phyloP scores from a whole-genome alignment of 2,329 filamentous ascomycete genomes.

The Botryotinia calthae region DNA sequence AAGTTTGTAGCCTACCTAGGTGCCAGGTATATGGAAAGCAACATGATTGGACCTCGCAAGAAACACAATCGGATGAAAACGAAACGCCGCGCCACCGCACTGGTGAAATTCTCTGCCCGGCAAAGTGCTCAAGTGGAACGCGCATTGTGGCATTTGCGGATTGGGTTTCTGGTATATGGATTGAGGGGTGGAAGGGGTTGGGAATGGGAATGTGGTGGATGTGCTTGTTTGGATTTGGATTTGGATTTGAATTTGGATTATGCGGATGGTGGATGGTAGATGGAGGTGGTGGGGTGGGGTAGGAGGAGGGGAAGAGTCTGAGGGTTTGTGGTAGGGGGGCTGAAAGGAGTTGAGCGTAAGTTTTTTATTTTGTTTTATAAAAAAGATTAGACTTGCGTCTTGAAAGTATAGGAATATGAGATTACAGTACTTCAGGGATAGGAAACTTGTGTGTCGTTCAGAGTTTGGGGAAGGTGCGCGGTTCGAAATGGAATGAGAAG shows the following conservation, averaged over 20 bases:
- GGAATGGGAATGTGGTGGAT: background rate
- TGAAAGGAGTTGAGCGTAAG: background rate
- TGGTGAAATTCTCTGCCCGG: background rate
- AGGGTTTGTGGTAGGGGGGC: background rate
- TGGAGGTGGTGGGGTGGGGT: no score
- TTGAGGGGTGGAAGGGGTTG: background rate
- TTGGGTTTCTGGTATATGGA: background rate
- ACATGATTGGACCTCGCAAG: background rate
- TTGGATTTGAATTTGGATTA: background rate
- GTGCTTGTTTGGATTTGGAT: background rate
- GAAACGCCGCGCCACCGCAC: background rate
- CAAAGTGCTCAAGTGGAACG: background rate
- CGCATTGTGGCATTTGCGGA: background rate
- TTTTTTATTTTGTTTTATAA: background rate
- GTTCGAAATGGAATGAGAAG: background rate
- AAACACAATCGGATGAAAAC: background rate
- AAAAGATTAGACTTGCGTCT: background rate
- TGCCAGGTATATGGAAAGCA: background rate
- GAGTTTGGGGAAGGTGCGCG: background rate
- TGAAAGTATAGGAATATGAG: background rate
- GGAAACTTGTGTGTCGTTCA: background rate
- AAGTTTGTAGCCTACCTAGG: background rate
- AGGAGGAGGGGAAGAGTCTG: background rate
- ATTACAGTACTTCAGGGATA: background rate
- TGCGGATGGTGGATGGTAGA: no score